Evolutionary conservation across 129 eudicot genomes (phyloP), one percentile per base, ranked within the genome.

Genomic region (Escallonia rubra): DNA sequence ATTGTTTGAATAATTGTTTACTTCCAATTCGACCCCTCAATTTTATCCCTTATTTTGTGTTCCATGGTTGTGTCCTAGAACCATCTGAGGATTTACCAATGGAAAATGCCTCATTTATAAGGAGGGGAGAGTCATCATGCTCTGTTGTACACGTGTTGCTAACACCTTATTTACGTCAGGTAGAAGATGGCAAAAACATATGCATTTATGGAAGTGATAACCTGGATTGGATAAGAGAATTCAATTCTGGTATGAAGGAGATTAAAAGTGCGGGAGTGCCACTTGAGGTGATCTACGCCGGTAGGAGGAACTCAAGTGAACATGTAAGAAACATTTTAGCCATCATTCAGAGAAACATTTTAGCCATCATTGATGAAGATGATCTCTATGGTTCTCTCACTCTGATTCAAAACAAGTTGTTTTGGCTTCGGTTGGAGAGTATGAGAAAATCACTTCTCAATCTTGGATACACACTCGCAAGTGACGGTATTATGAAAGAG

Each of bases 381-480:
- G 68, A 75, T 12, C 47, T 77, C 10, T 41, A 78, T 68, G 51
- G 38, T 56, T 71, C 79, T 10, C 80, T 85, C 14, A 68, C 71
- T 67, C 65, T 72, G 62, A 59, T 63, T 43, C 80, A 75, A 56
- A 69, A 81, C 38, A 44, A 68, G 5, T 62, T 80, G 16, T 83
- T 91, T 65, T 91, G 97, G 97, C 72, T 64, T 61, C 77, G 97
- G 53, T 47, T 87, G 72, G 86, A 85, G 82, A 74, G 76, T 48
- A 80, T 87, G 56, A 86, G 55, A 75, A 76, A 74, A 23, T 82
- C 86, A 50, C 64, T 80, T 41, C 57, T 63, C 43, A 73, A 61
- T 3, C 67, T 57, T 13, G 75, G 76, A n/a, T 59, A 65, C 53
- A 52, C 70, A 40, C 42, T 57, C 6, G 55, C 53, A 51, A 66